Evolutionary conservation across 768 basidiomycete species (phyloP).

Genomic region (Lentinula sp.): DNA sequence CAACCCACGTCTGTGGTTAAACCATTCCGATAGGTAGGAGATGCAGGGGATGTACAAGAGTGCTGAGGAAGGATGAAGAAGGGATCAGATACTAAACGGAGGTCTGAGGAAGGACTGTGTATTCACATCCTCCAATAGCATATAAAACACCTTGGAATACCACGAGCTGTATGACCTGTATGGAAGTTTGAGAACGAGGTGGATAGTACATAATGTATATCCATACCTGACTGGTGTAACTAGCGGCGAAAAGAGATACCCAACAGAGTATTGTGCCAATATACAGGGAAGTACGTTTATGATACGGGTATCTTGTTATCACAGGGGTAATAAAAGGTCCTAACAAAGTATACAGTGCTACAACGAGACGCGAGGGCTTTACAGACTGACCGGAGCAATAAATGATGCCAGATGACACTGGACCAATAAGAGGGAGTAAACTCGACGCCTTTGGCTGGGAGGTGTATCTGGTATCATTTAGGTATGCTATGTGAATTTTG

Average conservation of each 20-base stretch:
- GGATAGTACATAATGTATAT: background rate
- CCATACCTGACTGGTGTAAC: constrained; percentile 13
- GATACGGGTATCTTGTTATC: constrained; percentile 15
- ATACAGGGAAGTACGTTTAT: constrained; percentile 15
- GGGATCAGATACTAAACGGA: background rate
- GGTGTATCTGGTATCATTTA: constrained; percentile 6
- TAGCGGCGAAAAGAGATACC: constrained; percentile 20
- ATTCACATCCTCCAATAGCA: constrained; percentile 19
- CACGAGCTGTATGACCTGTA: constrained; percentile 17
- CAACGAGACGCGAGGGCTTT: background rate
- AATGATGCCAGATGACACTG: constrained; percentile 21
- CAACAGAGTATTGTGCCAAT: constrained; percentile 17
- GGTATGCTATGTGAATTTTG: background rate
- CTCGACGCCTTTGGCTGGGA: constrained; percentile 16
- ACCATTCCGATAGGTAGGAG: constrained; percentile 24
- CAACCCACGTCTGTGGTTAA: constrained; percentile 20
- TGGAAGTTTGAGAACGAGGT: background rate
- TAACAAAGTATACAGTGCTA: background rate
- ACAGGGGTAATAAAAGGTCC: constrained; percentile 20
- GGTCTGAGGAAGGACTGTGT: too few relatives aligned
- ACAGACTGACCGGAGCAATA: constrained; percentile 20
- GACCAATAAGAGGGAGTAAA: constrained; percentile 23
- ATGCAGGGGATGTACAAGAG: constrained; percentile 21
- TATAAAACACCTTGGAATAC: constrained; percentile 22
- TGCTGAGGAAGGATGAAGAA: background rate